Evolutionary conservation across 495 filamentous ascomycete species (phyloP), one percentile per base, ranked within the genome.

Genomic region (Oidiodendron maius): DNA sequence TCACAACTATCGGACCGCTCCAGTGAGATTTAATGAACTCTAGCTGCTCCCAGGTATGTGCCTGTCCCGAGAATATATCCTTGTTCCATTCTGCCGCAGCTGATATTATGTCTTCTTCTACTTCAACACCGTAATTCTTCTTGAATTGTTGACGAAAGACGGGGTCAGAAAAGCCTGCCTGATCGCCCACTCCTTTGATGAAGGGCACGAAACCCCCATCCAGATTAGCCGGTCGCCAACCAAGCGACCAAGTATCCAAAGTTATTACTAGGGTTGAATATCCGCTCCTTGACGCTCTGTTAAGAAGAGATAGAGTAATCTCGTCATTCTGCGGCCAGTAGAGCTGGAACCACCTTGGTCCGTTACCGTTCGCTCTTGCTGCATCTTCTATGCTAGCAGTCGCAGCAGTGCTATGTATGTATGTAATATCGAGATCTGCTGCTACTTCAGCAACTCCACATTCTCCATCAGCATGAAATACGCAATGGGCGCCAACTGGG

Each of bases 171-270:
- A 61, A 41, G 15, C 61, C 61, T 35, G 61, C 57, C 13, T 48
- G 56, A 3, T 55, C 40, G 23, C 61, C 61, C 12, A 59, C 22
- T 8, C 23, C 23, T n/a, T 46, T 13, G 54, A 81, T 81, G 57
- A 83, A 83, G 8, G 80, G 75, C 55, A 84, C 81, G 55, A 84
- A 81, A 15, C 67, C 69, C 0, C 63, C 71, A 3, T 63, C 63
- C 17, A 80, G 68, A 50, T 85, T 80, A 56, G 77, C 66, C 52
- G 80, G 80, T 5, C 82, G 72, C 80, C 81, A 86, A 6, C 71
- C 82, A 1, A 86, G 68, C 49, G 76, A 70, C 75, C 73, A 83
- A 0, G 83, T 86, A 61, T 84, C 83, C 0, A 78, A 73, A 4
- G 80, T 87, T 0, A 86, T 63, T n/a, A 86, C 72, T 32, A 69